Percentiles rank a stretch among this genome's conserved stretches.
phyloP scores from a whole-genome alignment of 345 rosid genomes.

The Hirschfeldia incana region DNA sequence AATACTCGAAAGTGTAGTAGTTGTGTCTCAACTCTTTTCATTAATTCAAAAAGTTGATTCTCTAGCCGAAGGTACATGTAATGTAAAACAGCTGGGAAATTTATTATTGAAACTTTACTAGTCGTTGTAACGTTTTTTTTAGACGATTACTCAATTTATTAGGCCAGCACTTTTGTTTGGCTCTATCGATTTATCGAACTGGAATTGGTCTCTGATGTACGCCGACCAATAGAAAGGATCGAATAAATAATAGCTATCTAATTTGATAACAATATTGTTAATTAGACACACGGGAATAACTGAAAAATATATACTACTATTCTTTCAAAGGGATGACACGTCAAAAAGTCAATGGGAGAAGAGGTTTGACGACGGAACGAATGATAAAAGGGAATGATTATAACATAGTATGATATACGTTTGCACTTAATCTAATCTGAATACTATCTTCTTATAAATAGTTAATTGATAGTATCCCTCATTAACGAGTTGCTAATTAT shows the following conservation, averaged over 20 bases:
- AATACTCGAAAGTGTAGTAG: slow-evolving; percentile 18
- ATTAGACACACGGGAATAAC: neutral
- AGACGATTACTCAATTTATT: neutral
- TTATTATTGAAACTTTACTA: neutral
- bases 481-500: neutral
- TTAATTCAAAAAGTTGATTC: slow-evolving; percentile 5
- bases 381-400: neutral
- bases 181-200: neutral
- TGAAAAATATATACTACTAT: neutral
- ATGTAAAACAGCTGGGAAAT: neutral
- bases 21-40: slow-evolving; percentile 7
- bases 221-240: slow-evolving; percentile 18
- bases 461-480: neutral
- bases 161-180: neutral
- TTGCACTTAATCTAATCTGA: slow-evolving; percentile 13
- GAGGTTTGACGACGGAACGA: neutral
- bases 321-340: neutral
- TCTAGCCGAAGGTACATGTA: neutral
- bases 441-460: neutral
- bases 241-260: neutral
- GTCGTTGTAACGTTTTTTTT: neutral
- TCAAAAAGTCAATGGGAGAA: neutral
- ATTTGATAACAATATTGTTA: slow-evolving; percentile 1
- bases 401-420: neutral
- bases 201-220: neutral